Evolutionary conservation across 2,329 filamentous ascomycete genomes (phyloP).

Genomic region (Biscogniauxia marginata): DNA sequence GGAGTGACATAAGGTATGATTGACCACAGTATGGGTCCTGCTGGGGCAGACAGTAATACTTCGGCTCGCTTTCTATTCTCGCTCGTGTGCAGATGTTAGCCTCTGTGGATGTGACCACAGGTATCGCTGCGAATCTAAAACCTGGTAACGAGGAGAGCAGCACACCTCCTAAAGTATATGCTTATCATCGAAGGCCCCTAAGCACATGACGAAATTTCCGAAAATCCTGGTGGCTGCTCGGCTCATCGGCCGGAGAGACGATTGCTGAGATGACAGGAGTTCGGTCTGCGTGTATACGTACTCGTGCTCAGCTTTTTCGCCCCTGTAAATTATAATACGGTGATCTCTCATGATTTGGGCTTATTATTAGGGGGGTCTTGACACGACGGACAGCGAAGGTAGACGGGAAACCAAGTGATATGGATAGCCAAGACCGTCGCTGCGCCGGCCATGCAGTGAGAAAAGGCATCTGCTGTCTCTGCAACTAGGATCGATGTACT

Average conservation of each 20-base stretch:
- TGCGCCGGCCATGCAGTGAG: background rate
- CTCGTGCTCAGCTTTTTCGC: slow-evolving; percentile 7
- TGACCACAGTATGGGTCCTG: slow-evolving; percentile 19
- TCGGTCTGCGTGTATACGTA: background rate
- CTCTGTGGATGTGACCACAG: slow-evolving; percentile 18
- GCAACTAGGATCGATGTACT: background rate
- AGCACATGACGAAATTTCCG: slow-evolving; percentile 27
- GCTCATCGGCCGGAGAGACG: slow-evolving; percentile 20
- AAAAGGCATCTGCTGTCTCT: background rate
- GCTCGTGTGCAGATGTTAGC: slow-evolving; percentile 16
- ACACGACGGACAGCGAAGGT: slow-evolving; percentile 17
- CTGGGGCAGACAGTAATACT: slow-evolving; percentile 21
- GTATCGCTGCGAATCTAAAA: slow-evolving; percentile 19
- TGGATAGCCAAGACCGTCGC: slow-evolving; percentile 12
- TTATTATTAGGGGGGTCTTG: slow-evolving; percentile 4
- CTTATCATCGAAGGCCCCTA: slow-evolving; percentile 17
- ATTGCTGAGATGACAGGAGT: slow-evolving; percentile 16
- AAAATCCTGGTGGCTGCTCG: slow-evolving; percentile 28
- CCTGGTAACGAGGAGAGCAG: slow-evolving; percentile 22
- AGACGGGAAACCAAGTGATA: slow-evolving; percentile 17
- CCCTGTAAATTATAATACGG: background rate
- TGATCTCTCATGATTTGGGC: background rate
- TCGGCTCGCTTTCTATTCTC: slow-evolving; percentile 21
- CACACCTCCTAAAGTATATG: slow-evolving; percentile 14
- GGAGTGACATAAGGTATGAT: slow-evolving; percentile 14